These are phyloP conservation scores for Coemansia sp. DNA, from an alignment of 192 early-diverging fungal genomes.

Conservation along the genomic window DNA sequence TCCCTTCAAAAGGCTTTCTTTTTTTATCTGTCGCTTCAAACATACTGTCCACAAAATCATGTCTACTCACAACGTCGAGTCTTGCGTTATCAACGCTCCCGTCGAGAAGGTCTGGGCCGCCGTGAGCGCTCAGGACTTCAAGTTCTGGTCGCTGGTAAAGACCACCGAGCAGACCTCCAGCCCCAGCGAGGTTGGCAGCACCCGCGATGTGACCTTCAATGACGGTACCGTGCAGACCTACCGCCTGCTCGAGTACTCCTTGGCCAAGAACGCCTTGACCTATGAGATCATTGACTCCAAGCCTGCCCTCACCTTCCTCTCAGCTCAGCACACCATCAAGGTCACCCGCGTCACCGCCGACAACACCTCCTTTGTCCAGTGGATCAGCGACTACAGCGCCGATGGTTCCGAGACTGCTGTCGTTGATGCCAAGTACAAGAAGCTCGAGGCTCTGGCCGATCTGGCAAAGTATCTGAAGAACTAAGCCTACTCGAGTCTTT, in stretches of 20 bases:
- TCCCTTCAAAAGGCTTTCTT: not conserved
- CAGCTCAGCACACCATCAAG: constrained; percentile 59
- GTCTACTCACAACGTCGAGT: constrained; percentile 44
- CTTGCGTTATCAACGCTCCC: constrained; percentile 49
- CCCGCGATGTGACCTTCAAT: constrained; percentile 56
- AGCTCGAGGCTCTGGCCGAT: constrained; percentile 60
- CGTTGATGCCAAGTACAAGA: constrained; percentile 64
- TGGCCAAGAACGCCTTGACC: constrained; percentile 54
- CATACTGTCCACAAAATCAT: too few relatives aligned
- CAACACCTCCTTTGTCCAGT: constrained; percentile 63
- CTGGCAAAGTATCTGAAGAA: constrained; percentile 54
- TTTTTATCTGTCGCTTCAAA: too few relatives aligned
- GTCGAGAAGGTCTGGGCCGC: constrained; percentile 35
- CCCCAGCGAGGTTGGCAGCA: constrained; percentile 52
- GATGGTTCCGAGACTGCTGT: constrained; percentile 54
- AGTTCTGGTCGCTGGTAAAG: constrained; percentile 55
- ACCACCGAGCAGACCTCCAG: constrained; percentile 30
- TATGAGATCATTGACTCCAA: constrained; percentile 62
- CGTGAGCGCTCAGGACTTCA: constrained; percentile 42
- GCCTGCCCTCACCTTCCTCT: constrained; percentile 58
- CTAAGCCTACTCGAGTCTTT: constrained; percentile 10
- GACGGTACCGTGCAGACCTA: constrained; percentile 63
- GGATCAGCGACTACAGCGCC: constrained; percentile 62
- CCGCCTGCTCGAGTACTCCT: constrained; percentile 60
- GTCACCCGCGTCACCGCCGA: constrained; percentile 55